These are phyloP conservation scores for Nephromyces sp. DNA, from an alignment of 169 alveolate genomes.

Conservation along the genomic window DNA sequence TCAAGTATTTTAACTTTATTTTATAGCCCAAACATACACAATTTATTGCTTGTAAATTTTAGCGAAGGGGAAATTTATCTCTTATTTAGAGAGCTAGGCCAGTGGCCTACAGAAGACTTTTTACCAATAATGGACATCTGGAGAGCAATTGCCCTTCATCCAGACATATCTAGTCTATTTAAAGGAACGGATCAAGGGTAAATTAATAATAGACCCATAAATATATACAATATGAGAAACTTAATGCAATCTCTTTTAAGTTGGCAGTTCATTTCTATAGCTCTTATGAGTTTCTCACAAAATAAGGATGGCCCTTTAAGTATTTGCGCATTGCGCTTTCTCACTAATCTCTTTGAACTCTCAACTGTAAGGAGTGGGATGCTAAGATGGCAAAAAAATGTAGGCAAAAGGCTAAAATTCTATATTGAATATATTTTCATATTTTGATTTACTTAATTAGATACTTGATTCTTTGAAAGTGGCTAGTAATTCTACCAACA, in stretches of 20 bases:
- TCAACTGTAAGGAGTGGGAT: not conserved
- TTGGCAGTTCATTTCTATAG: not conserved
- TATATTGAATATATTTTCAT: not conserved
- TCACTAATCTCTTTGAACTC: not conserved
- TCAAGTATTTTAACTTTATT: not conserved
- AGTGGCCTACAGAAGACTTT: not conserved
- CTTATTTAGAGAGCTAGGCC: not conserved
- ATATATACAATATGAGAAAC: no score
- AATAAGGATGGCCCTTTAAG: not conserved
- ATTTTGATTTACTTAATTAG: not conserved
- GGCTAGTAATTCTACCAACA: not conserved
- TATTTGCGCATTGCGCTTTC: not conserved
- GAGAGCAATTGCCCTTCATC: not conserved
- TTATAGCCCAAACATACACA: no score
- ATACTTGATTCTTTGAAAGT: not conserved
- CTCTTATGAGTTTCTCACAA: not conserved
- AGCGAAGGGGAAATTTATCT: not conserved
- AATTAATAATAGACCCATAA: no score
- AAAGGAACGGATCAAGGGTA: slow-evolving; percentile 7
- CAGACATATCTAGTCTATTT: not conserved
- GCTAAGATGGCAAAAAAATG: not conserved
- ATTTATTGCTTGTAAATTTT: not conserved
- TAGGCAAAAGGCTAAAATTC: not conserved
- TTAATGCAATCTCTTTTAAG: not conserved
- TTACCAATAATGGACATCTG: slow-evolving; percentile 6